A percentile compares a stretch with the other conserved stretches of the same genome.
Conservation (phyloP, 805 yeast species). For the Brettanomyces nanus region DNA sequence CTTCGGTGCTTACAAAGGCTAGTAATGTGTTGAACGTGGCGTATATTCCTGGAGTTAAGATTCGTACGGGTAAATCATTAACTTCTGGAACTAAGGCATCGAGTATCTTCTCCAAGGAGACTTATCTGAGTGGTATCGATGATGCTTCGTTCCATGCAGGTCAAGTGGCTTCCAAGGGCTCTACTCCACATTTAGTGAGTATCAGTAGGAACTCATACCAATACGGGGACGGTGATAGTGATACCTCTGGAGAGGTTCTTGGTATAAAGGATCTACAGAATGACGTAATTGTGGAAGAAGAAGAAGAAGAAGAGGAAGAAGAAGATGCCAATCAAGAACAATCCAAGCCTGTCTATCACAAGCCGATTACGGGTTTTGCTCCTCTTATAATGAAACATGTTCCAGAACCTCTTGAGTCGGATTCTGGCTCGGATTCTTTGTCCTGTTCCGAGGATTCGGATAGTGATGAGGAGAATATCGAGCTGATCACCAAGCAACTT, state of each 20-base stretch:
- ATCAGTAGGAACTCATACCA: slow-evolving; percentile 21
- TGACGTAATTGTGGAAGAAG: slow-evolving; percentile 14
- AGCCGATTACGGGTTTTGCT: slow-evolving; percentile 8
- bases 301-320: slow-evolving; percentile 10
- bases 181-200: slow-evolving; percentile 19
- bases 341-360: background rate
- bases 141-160: slow-evolving; percentile 27
- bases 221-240: too few species aligned
- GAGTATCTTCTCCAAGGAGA: slow-evolving; percentile 25
- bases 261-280: slow-evolving; percentile 4
- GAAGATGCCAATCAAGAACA: background rate
- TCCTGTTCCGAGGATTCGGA: slow-evolving; percentile 19
- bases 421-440: slow-evolving; percentile 5
- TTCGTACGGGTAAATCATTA: slow-evolving; percentile 25
- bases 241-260: slow-evolving; percentile 15
- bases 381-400: slow-evolving; percentile 10
- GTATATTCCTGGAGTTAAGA: slow-evolving; percentile 88
- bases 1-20: slow-evolving; percentile 67
- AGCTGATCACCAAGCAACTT: slow-evolving; percentile 19
- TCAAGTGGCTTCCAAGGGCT: slow-evolving; percentile 22
- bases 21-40: slow-evolving; percentile 88
- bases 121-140: slow-evolving; percentile 26
- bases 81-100: slow-evolving; percentile 17
- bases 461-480: slow-evolving; percentile 27
- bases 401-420: slow-evolving; percentile 3